Base-by-base conservation (phyloP, 2,329 filamentous ascomycete species). In the Trichoderma atrobrunneum region DNA sequence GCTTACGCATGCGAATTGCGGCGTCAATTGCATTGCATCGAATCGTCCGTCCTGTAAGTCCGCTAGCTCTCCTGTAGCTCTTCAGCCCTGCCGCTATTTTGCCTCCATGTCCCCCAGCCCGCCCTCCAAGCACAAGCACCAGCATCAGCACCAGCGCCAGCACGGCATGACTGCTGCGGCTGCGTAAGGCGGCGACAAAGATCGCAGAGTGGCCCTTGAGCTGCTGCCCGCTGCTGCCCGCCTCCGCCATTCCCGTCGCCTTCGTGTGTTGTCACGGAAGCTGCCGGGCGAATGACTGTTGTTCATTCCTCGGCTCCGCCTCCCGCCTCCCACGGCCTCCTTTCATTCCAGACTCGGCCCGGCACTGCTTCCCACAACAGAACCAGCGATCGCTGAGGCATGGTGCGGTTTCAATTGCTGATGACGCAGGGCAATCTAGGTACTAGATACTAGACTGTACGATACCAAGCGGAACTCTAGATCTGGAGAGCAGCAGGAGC, bases 281-380 rank as follows among this genome's bases (percentile, higher is more conserved):
- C 71, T 70, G 67, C 71, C 60, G 61, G 66, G 36, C 60, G 66
- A 70, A 65, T 63, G 26, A 54, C 24, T 63, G 61, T 72, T 66
- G 54, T 72, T 69, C 69, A 66, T 71, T 73, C 71, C 74, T 72
- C 66, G 73, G 73, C 75, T 71, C 72, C 51, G 43, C 62, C 67
- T 73, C 61, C 59, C 70, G 43, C 66, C 73, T 69, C 71, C 51
- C 34, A 43, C 70, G 56, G 61, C 72, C 71, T 72, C 59, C 71
- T 70, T 73, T 67, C 76, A 77, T 77, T 77, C 76, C 76, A 77
- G 71, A 72, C 75, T 70, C 73, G 72, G 70, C 65, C 67, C 36
- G 48, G 68, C 66, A 39, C 66, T 59, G 64, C 72, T 70, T 73
- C 39, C 48, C 68, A 74, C 51, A 75, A 73, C 76, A 77, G 72